Conservation (phyloP, 164 flowering plant species). For the Protea cynaroides region DNA sequence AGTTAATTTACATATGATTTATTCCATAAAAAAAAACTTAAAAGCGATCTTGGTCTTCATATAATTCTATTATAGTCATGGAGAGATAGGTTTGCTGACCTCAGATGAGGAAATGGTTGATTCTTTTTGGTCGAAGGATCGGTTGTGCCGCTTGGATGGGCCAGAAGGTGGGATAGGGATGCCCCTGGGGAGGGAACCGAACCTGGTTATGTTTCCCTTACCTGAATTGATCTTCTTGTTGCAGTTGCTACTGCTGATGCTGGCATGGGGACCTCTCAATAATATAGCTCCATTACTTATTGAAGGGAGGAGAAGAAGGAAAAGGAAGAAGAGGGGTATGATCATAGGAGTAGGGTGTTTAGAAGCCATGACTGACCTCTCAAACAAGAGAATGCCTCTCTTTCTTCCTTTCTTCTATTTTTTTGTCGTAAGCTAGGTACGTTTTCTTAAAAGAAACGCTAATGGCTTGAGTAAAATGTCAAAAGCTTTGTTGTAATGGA, state of each 20-base stretch:
- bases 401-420: not conserved
- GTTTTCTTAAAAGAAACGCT: not conserved
- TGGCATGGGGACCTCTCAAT: not conserved
- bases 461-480: no score
- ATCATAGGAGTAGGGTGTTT: no score
- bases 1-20: no score
- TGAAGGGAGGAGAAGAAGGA: conserved; percentile 4
- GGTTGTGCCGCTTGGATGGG: conserved; percentile 26
- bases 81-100: no score
- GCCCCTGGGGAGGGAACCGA: conserved; percentile 17
- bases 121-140: no score
- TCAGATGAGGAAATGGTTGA: no score
- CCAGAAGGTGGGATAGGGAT: conserved; percentile 25
- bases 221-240: not conserved
- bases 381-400: no score
- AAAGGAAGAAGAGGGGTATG: not conserved
- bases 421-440: not conserved
- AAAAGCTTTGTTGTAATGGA: no score
- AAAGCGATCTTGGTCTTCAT: no score
- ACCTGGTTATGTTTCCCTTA: not conserved
- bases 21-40: no score
- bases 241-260: no score
- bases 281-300: conserved; percentile 5
- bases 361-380: not conserved
- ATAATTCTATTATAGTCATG: no score